A percentile compares a stretch with the other conserved stretches of the same genome.
phyloP scores from a whole-genome alignment of 345 rosid species.

The Anacardium occidentale region DNA sequence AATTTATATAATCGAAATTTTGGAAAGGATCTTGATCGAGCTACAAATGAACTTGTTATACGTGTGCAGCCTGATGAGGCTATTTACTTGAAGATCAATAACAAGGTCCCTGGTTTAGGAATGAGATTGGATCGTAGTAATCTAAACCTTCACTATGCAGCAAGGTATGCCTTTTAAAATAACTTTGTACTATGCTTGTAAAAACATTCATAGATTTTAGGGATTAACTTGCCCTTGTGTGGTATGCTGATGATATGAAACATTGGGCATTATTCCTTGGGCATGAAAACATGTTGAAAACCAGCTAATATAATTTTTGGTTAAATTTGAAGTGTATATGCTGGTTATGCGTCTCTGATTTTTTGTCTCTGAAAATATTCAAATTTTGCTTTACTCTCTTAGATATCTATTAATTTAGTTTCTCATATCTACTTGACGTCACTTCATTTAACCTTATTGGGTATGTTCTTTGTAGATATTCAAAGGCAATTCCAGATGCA shows the following conservation, averaged over 20 bases:
- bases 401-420: not conserved
- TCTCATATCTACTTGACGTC: not conserved
- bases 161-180: constrained; percentile 46
- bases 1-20: constrained; percentile 75
- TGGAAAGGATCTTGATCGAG: constrained; percentile 77
- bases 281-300: not conserved
- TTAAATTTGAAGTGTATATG: not conserved
- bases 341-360: not conserved
- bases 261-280: not conserved
- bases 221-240: not conserved
- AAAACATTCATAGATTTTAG: not conserved
- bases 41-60: constrained; percentile 95
- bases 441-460: not conserved
- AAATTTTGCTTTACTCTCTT: too few species aligned
- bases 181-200: not conserved
- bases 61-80: constrained; percentile 98
- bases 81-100: constrained; percentile 91
- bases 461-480: constrained; percentile 47
- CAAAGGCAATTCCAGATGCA: constrained; percentile 97
- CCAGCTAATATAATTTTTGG: not conserved
- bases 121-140: constrained; percentile 93
- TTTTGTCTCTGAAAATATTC: not conserved
- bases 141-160: constrained; percentile 88
- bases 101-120: constrained; percentile 96
- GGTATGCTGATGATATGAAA: not conserved